Conservation (phyloP, 2,329 filamentous ascomycete genomes). For the Lachnellula willkommii region DNA sequence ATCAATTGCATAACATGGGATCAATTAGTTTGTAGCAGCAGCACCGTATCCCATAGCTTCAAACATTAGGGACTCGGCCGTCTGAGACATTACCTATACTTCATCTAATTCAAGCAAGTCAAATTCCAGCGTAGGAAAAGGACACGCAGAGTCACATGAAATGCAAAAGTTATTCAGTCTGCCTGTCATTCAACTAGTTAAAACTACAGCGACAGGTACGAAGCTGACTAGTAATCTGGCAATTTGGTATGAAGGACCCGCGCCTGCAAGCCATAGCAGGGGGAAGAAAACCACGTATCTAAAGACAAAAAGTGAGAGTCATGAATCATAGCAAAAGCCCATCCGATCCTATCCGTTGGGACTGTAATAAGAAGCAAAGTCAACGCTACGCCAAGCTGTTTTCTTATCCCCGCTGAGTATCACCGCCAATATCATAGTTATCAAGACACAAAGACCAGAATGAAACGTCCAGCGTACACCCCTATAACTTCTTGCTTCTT, state of each 20-base stretch:
- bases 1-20: no score
- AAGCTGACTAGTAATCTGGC: background rate
- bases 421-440: background rate
- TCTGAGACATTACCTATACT: no score
- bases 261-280: background rate
- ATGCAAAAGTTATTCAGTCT: background rate
- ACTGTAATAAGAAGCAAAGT: slow-evolving; percentile 1
- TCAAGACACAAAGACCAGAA: slow-evolving; percentile 10
- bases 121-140: background rate
- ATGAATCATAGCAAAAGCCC: slow-evolving; percentile 7
- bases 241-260: background rate
- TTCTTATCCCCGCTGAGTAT: slow-evolving; percentile 2
- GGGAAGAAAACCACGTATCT: background rate
- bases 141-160: background rate
- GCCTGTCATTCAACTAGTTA: slow-evolving; percentile 1
- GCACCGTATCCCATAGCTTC: no score
- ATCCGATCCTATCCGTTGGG: background rate
- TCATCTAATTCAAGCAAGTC: no score
- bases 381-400: background rate
- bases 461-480: slow-evolving; percentile 26
- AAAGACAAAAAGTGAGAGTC: slow-evolving; percentile 5
- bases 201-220: slow-evolving; percentile 4
- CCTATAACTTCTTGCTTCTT: background rate
- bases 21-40: no score
- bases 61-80: no score